Conservation (phyloP, 2,329 filamentous ascomycete species). For the Lasiodiplodia citricola region DNA sequence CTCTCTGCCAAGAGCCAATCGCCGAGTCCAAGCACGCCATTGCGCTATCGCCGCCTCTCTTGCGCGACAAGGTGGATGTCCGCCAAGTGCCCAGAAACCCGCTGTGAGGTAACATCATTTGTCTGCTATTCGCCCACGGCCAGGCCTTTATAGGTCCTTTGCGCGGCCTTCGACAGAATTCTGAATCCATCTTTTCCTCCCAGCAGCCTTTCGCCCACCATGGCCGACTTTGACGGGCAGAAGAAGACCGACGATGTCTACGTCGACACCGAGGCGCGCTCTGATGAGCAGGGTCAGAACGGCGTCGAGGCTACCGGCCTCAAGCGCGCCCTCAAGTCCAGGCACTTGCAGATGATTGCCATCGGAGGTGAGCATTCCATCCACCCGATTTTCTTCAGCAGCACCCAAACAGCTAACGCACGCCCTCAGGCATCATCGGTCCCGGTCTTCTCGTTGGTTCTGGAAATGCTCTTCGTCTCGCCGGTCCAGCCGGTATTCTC, state of each 20-base stretch:
- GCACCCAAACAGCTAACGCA: neutral
- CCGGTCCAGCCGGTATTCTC: slow-evolving; percentile 29
- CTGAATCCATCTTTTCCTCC: neutral
- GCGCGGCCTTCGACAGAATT: neutral
- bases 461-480: slow-evolving; percentile 31
- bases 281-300: neutral
- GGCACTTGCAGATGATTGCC: slow-evolving; percentile 35
- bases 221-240: slow-evolving; percentile 6
- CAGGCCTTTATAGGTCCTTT: neutral
- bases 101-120: slow-evolving; percentile 10
- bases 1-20: slow-evolving; percentile 11
- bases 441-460: slow-evolving; percentile 32
- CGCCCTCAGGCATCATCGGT: slow-evolving; percentile 29
- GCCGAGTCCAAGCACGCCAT: slow-evolving; percentile 13
- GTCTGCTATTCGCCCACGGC: neutral
- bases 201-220: neutral
- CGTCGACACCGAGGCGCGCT: slow-evolving; percentile 10
- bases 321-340: slow-evolving; percentile 32
- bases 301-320: slow-evolving; percentile 26
- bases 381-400: neutral
- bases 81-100: slow-evolving; percentile 19
- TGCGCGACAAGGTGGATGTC: slow-evolving; percentile 8
- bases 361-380: slow-evolving; percentile 30
- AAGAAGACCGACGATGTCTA: slow-evolving; percentile 9
- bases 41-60: slow-evolving; percentile 15